Evolutionary conservation across 1,284 basidiomycete species (phyloP).

Genomic region (Athelia psychrophila): DNA sequence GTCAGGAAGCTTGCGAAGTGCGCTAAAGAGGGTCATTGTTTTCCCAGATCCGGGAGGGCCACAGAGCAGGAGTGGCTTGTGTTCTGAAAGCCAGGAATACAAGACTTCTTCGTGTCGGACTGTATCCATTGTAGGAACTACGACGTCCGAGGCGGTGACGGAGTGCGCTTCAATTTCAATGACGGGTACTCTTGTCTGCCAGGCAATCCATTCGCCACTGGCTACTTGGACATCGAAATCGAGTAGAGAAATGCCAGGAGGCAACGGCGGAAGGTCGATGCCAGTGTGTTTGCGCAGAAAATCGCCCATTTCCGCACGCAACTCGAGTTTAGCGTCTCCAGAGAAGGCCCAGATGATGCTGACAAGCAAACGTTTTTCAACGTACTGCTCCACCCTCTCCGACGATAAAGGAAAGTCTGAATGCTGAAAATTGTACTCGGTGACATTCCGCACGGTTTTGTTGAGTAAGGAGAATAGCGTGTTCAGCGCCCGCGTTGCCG

Average conservation of each 20-base stretch:
- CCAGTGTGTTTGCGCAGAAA: slow-evolving; percentile 85
- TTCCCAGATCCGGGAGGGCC: slow-evolving; percentile 99
- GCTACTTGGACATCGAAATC: slow-evolving; percentile 93
- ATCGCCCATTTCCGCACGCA: slow-evolving; percentile 89
- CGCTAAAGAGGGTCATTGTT: slow-evolving; percentile 99
- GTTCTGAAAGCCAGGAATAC: slow-evolving; percentile 98
- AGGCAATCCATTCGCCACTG: slow-evolving; percentile 87
- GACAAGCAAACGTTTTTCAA: slow-evolving; percentile 87
- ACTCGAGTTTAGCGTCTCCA: slow-evolving; percentile 90
- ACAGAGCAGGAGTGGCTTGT: slow-evolving; percentile 98
- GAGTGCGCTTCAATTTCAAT: slow-evolving; percentile 98
- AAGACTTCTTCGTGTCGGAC: slow-evolving; percentile 98
- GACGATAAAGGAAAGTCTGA: slow-evolving; percentile 88
- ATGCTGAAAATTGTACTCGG: slow-evolving; percentile 95
- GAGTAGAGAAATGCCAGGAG: slow-evolving; percentile 81
- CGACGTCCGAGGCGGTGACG: slow-evolving; percentile 93
- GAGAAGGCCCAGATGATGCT: slow-evolving; percentile 98
- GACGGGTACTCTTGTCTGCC: slow-evolving; percentile 90
- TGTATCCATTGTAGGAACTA: slow-evolving; percentile 98
- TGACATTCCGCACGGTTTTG: slow-evolving; percentile 91
- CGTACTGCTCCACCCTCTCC: slow-evolving; percentile 89
- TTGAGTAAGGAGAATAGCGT: slow-evolving; percentile 97
- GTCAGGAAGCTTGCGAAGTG: slow-evolving; percentile 94
- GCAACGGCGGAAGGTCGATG: slow-evolving; percentile 82
- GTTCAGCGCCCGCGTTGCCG: slow-evolving; percentile 85